Evolutionary conservation across 192 early-diverging fungal species (phyloP), one percentile per base, ranked within the genome.

Genomic region (Paraglomus brasilianum): DNA sequence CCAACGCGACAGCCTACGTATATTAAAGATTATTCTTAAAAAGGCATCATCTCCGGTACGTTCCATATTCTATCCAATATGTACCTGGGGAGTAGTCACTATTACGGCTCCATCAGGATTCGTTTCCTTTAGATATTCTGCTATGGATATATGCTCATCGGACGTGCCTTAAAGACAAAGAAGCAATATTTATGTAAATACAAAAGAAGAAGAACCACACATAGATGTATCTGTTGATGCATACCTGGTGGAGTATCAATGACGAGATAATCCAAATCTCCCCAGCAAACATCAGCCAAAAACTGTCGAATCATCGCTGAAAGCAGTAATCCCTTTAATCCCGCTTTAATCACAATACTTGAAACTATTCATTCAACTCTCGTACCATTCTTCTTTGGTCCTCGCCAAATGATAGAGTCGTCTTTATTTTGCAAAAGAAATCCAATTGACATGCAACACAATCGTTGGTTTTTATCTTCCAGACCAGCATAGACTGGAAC

Each of bases 251-350:
- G 97, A 30, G 97, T 99, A 80, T 98, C 96, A 53, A 98, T 90
- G 38, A 98, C 79, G 22, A 99, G 78, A 65, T 93, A 99, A 72
- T 99, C 96, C 39, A 97, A 81, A 15, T 92, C 88, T 38, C 97
- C 96, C 95, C 96, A 99, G 78, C 89, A 93, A 0, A 98, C 96
- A 70, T 99, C 95, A 41, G 91, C 84, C 59, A 99, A 76, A 63
- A 99, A 98, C 79, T 96, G 97, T 67, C 92, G 93, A 76, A 99
- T 99, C 88, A 99, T 94, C 8, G 94, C 95, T 92, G 69, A 14
- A 21, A 19, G 50, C 41, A 21, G 15, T 24, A 51, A 15, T 13
- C 22, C 5, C n/a, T n/a, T 48, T n/a, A 48, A 13, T 48, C 10
- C n/a, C n/a, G n/a, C n/a, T 48, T 13, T 48, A 13, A 48, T 48